Percentiles rank a stretch among this genome's conserved stretches.
Evolutionary conservation across 1,139 yeast species (phyloP).

Genomic region (Yamadazyma mexicana): DNA sequence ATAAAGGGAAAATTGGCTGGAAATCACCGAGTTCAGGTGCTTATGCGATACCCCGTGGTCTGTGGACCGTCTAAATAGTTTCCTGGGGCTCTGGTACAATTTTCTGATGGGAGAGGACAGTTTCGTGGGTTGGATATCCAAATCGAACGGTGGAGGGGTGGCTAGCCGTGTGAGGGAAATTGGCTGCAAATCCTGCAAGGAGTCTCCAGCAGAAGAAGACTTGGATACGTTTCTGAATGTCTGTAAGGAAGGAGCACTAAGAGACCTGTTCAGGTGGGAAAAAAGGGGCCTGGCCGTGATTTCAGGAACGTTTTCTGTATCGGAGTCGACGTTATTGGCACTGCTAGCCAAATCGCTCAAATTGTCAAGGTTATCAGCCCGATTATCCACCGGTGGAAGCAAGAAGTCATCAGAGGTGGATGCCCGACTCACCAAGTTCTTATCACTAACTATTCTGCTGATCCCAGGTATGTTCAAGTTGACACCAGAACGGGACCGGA

Average conservation of each 20-base stretch:
- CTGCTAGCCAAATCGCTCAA: slow-evolving; percentile 22
- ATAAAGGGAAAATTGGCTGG: slow-evolving; percentile 30
- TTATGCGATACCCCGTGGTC: slow-evolving; percentile 20
- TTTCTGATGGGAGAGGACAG: slow-evolving; percentile 34
- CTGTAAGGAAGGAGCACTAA: slow-evolving; percentile 45
- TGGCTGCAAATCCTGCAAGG: neutral
- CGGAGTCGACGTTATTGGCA: neutral
- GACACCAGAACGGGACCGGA: slow-evolving; percentile 22
- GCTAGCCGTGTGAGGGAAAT: neutral
- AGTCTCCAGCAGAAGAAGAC: no score
- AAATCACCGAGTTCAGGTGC: slow-evolving; percentile 30
- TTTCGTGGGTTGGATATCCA: slow-evolving; percentile 10
- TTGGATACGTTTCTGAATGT: slow-evolving; percentile 27
- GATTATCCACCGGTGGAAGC: slow-evolving; percentile 22
- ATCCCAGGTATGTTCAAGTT: slow-evolving; percentile 16
- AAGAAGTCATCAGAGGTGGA: slow-evolving; percentile 13
- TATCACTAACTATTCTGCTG: slow-evolving; percentile 15
- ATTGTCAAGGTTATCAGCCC: slow-evolving; percentile 28
- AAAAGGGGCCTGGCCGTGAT: slow-evolving; percentile 11
- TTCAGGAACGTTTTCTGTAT: neutral
- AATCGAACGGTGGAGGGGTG: slow-evolving; percentile 18
- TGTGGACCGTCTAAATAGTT: slow-evolving; percentile 27
- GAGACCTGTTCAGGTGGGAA: slow-evolving; percentile 28
- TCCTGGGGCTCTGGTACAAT: slow-evolving; percentile 36
- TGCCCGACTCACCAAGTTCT: slow-evolving; percentile 10